A percentile compares a stretch with the other conserved stretches of the same genome.
phyloP scores from a whole-genome alignment of 2,329 filamentous ascomycete genomes.

The Colletotrichum paranaense region DNA sequence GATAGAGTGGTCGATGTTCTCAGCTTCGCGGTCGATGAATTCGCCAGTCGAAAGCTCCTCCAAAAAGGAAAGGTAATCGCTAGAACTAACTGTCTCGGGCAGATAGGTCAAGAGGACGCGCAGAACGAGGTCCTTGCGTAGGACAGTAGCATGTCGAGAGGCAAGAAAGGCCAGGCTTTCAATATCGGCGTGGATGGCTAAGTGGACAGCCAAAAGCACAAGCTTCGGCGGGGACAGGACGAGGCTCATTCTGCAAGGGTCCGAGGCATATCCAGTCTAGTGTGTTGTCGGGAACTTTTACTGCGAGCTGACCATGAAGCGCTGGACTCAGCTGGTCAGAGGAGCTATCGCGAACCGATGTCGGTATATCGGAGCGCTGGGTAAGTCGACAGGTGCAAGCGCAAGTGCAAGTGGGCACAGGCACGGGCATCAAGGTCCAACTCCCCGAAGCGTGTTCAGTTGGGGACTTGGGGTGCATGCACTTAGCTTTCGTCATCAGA shows the following conservation, averaged over 20 bases:
- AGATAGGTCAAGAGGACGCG: constrained; percentile 82
- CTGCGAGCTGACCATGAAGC: not conserved
- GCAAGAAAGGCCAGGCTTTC: constrained; percentile 70
- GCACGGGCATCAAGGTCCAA: constrained; percentile 6
- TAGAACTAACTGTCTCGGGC: constrained; percentile 75
- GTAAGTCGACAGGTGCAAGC: constrained; percentile 2
- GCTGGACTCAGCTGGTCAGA: not conserved
- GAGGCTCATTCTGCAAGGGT: constrained; percentile 47
- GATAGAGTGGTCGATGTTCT: constrained; percentile 64
- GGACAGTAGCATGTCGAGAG: constrained; percentile 64
- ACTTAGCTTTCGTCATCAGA: constrained; percentile 26
- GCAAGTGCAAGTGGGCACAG: not conserved
- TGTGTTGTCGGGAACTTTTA: not conserved
- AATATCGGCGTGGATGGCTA: constrained; percentile 75
- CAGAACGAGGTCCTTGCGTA: constrained; percentile 74
- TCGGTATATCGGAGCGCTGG: not conserved
- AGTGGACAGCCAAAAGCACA: constrained; percentile 78
- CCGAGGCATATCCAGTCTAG: constrained; percentile 23
- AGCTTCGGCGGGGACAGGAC: constrained; percentile 74
- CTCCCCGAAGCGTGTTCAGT: not conserved
- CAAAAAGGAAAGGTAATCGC: constrained; percentile 71
- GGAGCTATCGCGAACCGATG: not conserved
- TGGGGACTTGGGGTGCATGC: not conserved
- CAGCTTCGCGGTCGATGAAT: constrained; percentile 51
- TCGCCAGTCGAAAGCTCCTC: constrained; percentile 64